Evolutionary conservation across 108 stramenopile species (phyloP).

Genomic region (Schizochytrium sp.): DNA sequence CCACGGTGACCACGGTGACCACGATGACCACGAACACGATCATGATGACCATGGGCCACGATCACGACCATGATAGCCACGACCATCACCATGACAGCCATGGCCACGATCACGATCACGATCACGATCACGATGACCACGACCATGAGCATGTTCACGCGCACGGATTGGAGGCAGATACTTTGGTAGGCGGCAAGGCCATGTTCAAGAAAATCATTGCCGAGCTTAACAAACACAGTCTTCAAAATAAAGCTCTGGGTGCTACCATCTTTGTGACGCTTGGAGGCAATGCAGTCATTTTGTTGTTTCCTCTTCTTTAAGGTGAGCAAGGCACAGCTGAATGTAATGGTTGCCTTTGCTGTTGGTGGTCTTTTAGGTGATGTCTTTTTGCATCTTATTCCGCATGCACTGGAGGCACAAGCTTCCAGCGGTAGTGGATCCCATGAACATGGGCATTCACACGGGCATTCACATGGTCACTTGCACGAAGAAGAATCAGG

Average conservation of each 20-base stretch:
- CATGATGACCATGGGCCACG: too few relatives aligned
- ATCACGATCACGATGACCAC: background rate
- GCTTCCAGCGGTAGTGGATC: background rate
- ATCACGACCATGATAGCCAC: background rate
- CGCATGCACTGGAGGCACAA: slow-evolving; percentile 15
- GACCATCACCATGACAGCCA: background rate
- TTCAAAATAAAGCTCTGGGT: background rate
- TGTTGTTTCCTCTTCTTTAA: background rate
- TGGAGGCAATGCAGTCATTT: slow-evolving; percentile 48
- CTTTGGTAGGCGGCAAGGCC: background rate
- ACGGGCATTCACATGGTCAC: slow-evolving; percentile 28
- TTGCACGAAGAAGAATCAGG: background rate
- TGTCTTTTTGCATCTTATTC: slow-evolving; percentile 23
- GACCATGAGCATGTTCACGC: background rate
- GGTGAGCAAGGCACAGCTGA: slow-evolving; percentile 15
- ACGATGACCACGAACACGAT: background rate
- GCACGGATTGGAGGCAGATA: too few relatives aligned
- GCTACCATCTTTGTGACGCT: slow-evolving; percentile 25
- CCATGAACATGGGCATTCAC: background rate
- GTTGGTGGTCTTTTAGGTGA: slow-evolving; percentile 9
- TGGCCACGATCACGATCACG: background rate
- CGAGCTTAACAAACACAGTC: background rate
- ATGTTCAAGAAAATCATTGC: background rate
- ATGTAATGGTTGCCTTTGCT: slow-evolving; percentile 50
- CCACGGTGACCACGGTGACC: slow-evolving; percentile 4